Conservation (phyloP, 805 yeast species). For the Candida rishiriensis region DNA sequence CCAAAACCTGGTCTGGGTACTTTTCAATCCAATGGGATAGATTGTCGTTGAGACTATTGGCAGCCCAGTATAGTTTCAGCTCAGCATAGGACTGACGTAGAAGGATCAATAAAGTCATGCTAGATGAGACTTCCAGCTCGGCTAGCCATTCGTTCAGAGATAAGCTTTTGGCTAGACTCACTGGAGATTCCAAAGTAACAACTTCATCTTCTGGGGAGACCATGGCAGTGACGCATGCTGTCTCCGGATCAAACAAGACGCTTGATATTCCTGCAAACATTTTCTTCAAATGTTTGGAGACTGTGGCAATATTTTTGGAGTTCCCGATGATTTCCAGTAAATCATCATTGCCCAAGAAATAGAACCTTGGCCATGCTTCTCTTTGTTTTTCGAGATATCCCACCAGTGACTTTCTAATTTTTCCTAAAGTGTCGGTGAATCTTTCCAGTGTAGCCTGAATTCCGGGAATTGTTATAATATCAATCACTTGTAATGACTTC, state of each 20-base stretch:
- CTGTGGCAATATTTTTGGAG: slow-evolving; percentile 37
- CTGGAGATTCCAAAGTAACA: slow-evolving; percentile 37
- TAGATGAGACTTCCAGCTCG: slow-evolving; percentile 51
- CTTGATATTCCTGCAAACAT: slow-evolving; percentile 64
- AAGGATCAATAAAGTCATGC: slow-evolving; percentile 39
- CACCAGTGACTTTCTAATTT: slow-evolving; percentile 59
- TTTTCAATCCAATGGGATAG: slow-evolving; percentile 33
- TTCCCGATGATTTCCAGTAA: slow-evolving; percentile 77
- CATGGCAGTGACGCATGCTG: slow-evolving; percentile 34
- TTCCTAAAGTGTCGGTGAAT: slow-evolving; percentile 49
- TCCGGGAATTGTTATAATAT: slow-evolving; percentile 47
- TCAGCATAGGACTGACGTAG: slow-evolving; percentile 30
- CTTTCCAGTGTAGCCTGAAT: slow-evolving; percentile 44
- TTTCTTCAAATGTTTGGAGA: slow-evolving; percentile 60
- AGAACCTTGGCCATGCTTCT: slow-evolving; percentile 71
- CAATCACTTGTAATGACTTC: slow-evolving; percentile 49
- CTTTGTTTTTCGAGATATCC: slow-evolving; percentile 82
- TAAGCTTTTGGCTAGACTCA: slow-evolving; percentile 38
- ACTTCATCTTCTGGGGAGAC: slow-evolving; percentile 64
- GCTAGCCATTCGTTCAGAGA: slow-evolving; percentile 59
- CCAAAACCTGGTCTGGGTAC: slow-evolving; percentile 52
- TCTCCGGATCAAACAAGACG: slow-evolving; percentile 31
- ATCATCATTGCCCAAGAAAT: slow-evolving; percentile 89
- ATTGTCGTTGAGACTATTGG: neutral
- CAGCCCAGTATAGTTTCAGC: slow-evolving; percentile 13